Evolutionary conservation across 2,329 filamentous ascomycete genomes (phyloP).

Genomic region (Gnomoniopsis sp.): DNA sequence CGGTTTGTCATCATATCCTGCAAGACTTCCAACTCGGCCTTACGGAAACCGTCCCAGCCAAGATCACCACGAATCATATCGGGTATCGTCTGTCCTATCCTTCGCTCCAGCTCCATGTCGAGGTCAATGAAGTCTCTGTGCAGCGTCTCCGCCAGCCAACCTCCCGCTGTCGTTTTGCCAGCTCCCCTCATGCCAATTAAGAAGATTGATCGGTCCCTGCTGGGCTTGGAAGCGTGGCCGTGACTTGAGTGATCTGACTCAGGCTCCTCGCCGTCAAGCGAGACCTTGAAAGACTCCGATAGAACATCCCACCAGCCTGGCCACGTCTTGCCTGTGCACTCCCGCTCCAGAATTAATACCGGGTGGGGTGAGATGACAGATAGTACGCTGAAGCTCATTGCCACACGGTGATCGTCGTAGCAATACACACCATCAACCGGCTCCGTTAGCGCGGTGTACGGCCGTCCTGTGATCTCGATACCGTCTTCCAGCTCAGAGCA

Average conservation of each 20-base stretch:
- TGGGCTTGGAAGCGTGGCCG: slow-evolving; percentile 26
- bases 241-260: slow-evolving; percentile 26
- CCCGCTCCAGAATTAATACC: slow-evolving; percentile 79
- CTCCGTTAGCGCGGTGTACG: slow-evolving; percentile 43
- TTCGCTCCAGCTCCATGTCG: slow-evolving; percentile 79
- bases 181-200: slow-evolving; percentile 97
- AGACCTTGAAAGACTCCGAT: slow-evolving; percentile 71
- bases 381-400: slow-evolving; percentile 96
- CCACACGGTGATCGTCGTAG: slow-evolving; percentile 96
- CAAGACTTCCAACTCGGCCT: slow-evolving; percentile 72
- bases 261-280: slow-evolving; percentile 71
- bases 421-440: slow-evolving; percentile 74
- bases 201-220: slow-evolving; percentile 68
- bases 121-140: slow-evolving; percentile 80
- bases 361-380: slow-evolving; percentile 67
- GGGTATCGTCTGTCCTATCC: slow-evolving; percentile 73
- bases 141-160: slow-evolving; percentile 75
- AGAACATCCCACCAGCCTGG: slow-evolving; percentile 97
- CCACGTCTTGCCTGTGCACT: slow-evolving; percentile 97
- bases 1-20: slow-evolving; percentile 71
- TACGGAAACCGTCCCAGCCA: slow-evolving; percentile 88
- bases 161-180: slow-evolving; percentile 90
- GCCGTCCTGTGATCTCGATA: slow-evolving; percentile 66
- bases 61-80: slow-evolving; percentile 69
- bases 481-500: slow-evolving; percentile 91